Conservation (phyloP, 805 yeast species). For the Grigorovia yakushimaensis region DNA sequence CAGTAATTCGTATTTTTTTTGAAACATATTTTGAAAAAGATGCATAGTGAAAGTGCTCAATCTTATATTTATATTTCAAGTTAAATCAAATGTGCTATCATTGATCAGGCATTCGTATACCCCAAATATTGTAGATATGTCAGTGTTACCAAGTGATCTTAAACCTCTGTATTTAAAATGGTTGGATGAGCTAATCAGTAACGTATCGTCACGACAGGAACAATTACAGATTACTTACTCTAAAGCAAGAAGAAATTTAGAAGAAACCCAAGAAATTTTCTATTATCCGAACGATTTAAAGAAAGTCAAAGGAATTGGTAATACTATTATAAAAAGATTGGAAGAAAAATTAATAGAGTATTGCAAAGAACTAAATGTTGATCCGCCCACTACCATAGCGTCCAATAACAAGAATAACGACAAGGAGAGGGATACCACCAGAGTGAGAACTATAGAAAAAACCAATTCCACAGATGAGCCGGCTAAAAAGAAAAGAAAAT, state of each 20-base stretch:
- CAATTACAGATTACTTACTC: conserved; percentile 44
- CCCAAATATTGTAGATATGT: not conserved
- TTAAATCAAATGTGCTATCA: not conserved
- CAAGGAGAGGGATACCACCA: conserved; percentile 12
- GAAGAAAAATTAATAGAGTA: conserved; percentile 38
- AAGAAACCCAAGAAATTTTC: conserved; percentile 36
- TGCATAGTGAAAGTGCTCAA: too few species aligned
- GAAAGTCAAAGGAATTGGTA: conserved; percentile 62
- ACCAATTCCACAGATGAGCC: conserved; percentile 5
- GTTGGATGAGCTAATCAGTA: conserved; percentile 45
- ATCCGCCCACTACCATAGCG: conserved; percentile 13
- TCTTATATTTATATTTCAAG: too few species aligned
- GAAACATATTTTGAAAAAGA: too few species aligned
- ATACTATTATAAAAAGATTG: conserved; percentile 47
- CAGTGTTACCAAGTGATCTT: conserved; percentile 35
- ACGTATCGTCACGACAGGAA: conserved; percentile 39
- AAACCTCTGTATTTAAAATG: conserved; percentile 46
- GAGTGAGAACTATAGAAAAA: conserved; percentile 11
- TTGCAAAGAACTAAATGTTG: conserved; percentile 45
- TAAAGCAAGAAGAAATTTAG: conserved; percentile 47
- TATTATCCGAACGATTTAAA: conserved; percentile 48
- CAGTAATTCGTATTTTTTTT: too few species aligned
- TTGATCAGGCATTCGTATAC: not conserved
- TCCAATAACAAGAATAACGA: conserved; percentile 5
- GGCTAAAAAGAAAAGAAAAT: conserved; percentile 26